Base-by-base conservation (phyloP, 257 asterid genomes). In the Capsicum baccatum region DNA sequence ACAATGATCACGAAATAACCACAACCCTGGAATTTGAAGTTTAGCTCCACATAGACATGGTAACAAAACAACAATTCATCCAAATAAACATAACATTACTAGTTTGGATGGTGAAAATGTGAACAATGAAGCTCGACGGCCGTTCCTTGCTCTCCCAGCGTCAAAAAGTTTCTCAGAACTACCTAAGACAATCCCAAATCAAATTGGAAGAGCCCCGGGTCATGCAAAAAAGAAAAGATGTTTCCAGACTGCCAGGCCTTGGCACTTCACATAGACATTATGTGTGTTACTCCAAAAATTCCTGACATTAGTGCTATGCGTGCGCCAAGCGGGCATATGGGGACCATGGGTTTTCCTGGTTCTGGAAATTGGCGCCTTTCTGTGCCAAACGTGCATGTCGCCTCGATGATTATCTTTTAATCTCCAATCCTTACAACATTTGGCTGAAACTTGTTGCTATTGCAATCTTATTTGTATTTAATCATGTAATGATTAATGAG, bases 1-100 rank as follows among this genome's bases (percentile, higher is more conserved):
- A 62, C 68, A 62, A 62, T 4, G 68, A 62, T 62, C 68, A 62
- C 19, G 68, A 62, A 62, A 62, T 37, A 62, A 62, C 37, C 68
- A 19, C 37, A 37, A 19, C 37, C 37, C 68, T 13, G 21, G 14
- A 62, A 62, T 13, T 14, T 62, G 68, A 62, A 62, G 67, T 60
- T 60, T 60, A n/a, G 67, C 67, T 60, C 67, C 67, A n/a, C 67
- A 60, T 60, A 60, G 67, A 62, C 68, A 9, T 21, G 39, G 68
- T 62, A 62, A 33, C 68, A 62, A 62, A 19, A 19, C 39, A 12
- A 62, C 33, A 62, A 19, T 62, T 62, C 68, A 62, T 62, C 15
- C 8, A 62, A 62, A 33, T 35, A 62, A 62, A 9, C 68, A 62
- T 62, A 62, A 19, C 19, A 19, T 62, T 19, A 62, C 37, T 62